phyloP scores from a whole-genome alignment of 1,284 basidiomycete genomes.

The Cryptococcus depauperatus region DNA sequence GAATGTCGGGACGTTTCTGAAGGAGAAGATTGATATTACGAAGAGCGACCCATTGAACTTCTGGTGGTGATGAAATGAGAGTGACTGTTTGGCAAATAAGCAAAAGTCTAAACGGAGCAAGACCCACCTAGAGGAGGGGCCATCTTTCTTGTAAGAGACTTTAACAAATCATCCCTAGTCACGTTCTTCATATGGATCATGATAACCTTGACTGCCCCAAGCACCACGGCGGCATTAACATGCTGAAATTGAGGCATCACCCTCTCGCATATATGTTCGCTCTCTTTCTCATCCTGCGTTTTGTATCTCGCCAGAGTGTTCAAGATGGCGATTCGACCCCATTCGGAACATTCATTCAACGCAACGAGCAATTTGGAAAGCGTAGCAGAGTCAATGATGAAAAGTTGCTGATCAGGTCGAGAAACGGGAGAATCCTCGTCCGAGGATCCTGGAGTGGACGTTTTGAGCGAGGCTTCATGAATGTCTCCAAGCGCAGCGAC shows the following conservation, averaged over 20 bases:
- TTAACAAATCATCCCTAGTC: slow-evolving; percentile 73
- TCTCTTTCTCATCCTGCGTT: slow-evolving; percentile 80
- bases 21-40: slow-evolving; percentile 96
- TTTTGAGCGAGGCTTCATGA: slow-evolving; percentile 51
- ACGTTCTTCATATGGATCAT: slow-evolving; percentile 92
- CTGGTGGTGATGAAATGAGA: slow-evolving; percentile 86
- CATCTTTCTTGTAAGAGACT: slow-evolving; percentile 89
- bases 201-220: slow-evolving; percentile 92
- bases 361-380: slow-evolving; percentile 89
- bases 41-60: slow-evolving; percentile 96
- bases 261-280: slow-evolving; percentile 96
- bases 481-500: slow-evolving; percentile 96
- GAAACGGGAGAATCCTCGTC: slow-evolving; percentile 53
- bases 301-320: slow-evolving; percentile 77
- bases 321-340: slow-evolving; percentile 91
- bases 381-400: slow-evolving; percentile 70
- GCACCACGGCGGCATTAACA: slow-evolving; percentile 86
- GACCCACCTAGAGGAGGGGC: slow-evolving; percentile 71
- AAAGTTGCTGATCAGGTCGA: slow-evolving; percentile 51
- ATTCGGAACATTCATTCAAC: slow-evolving; percentile 96
- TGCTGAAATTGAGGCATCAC: slow-evolving; percentile 99
- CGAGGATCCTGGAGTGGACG: slow-evolving; percentile 23
- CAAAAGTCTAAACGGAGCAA: not conserved
- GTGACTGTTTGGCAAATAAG: slow-evolving; percentile 56
- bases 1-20: slow-evolving; percentile 81